A percentile compares a stretch with the other conserved stretches of the same genome.
Evolutionary conservation across 1,139 yeast genomes (phyloP).

Genomic region (Lodderomyces beijingensis): DNA sequence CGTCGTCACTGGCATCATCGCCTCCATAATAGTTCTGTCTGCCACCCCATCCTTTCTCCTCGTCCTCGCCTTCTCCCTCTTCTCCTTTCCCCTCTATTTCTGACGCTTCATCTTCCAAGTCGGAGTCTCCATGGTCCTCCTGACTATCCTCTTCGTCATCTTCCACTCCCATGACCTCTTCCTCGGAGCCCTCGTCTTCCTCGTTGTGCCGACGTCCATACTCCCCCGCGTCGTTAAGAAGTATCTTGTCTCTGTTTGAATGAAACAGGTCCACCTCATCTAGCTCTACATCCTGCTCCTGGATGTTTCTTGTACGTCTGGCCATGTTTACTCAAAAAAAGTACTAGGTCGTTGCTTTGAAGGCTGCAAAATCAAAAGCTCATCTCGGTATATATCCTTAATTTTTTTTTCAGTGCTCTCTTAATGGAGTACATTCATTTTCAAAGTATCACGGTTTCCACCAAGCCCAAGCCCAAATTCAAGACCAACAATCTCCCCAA

Average conservation of each 20-base stretch:
- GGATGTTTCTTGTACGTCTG: constrained; percentile 9
- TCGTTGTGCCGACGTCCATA: constrained; percentile 26
- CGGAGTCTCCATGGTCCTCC: constrained; percentile 26
- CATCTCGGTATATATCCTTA: constrained; percentile 8
- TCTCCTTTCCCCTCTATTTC: constrained; percentile 38
- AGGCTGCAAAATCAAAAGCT: constrained; percentile 6
- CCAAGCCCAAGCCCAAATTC: too few species aligned
- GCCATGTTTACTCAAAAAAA: too few species aligned
- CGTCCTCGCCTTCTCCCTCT: constrained; percentile 47
- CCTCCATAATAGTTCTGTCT: constrained; percentile 76
- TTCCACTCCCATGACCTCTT: constrained; percentile 19
- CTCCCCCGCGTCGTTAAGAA: constrained; percentile 56
- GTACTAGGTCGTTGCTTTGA: not conserved
- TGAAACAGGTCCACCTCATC: constrained; percentile 75
- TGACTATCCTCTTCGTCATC: constrained; percentile 20
- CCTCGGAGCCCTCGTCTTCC: constrained; percentile 39
- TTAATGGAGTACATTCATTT: too few species aligned
- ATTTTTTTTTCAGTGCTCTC: constrained; percentile 8
- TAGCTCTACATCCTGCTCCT: constrained; percentile 30
- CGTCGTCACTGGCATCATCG: constrained; percentile 73
- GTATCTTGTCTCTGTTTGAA: constrained; percentile 57
- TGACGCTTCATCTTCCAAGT: constrained; percentile 30
- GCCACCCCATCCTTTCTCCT: constrained; percentile 74
- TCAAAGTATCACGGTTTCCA: too few species aligned
- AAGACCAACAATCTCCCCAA: not conserved